Evolutionary conservation across 352 stramenopile genomes (phyloP), one percentile per base, ranked within the genome.

Genomic region (Pythium apleroticum): DNA sequence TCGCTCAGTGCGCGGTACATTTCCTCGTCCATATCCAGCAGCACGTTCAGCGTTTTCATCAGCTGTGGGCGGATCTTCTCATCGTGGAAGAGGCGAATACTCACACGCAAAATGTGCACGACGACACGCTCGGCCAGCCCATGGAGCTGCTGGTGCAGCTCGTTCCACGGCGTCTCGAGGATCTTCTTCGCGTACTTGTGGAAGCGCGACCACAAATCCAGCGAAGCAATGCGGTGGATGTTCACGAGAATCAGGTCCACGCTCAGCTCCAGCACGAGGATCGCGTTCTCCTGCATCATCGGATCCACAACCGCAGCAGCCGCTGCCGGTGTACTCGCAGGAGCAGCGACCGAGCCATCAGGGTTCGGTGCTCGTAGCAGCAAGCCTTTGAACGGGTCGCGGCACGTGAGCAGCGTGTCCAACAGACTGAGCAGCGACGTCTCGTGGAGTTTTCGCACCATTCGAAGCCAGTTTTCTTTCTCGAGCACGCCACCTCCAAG

Each of bases 221-320:
- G 72, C 52, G 81, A 59, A 55, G 81, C 66, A 30, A 94, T 91
- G 15, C 87, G 85, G 55, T 94, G 84, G 37, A 84, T 76, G 50
- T 96, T 96, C 52, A 92, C 87, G 35, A 96, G 72, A 28, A 96
- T 92, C 45, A 91, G 78, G 60, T 96, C 84, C 10, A 93, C 85
- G 59, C 84, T 91, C 15, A 91, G 70, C 64, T 96, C 87, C 19
- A 94, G 74, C 58, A 92, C 85, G n/a, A 96, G 65, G 35, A 96
- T 96, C 11, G 87, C 87, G 22, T 96, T 93, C 56, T 95, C 87
- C 63, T 95, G 87, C 78, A 93, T 89, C 87, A 95, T 95, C 9
- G 81, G 80, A 57, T 94, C 84, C 4, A 89, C 73, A 8, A 54
- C 27, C 22, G 43, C 33, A 28, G 57, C 48, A 33, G 55, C 33